Evolutionary conservation across 1,139 yeast genomes (phyloP).

Genomic region (Yarrowia galli): DNA sequence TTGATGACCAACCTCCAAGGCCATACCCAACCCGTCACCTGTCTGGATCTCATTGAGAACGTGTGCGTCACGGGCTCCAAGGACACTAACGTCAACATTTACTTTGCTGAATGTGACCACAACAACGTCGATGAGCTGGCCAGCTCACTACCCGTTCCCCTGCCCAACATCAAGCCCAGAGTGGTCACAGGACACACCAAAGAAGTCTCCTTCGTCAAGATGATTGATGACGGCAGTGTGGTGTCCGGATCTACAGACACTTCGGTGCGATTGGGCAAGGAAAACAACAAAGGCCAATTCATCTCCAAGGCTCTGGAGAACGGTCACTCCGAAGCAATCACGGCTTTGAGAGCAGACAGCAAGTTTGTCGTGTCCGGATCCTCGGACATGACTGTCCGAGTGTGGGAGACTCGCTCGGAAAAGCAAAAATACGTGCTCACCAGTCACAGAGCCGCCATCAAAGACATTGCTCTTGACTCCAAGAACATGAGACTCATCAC

Average conservation of each 20-base stretch:
- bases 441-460: constrained; percentile 7
- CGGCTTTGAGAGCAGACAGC: constrained; percentile 4
- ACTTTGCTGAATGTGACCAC: constrained; percentile 24
- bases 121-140: constrained; percentile 11
- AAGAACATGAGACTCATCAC: constrained; percentile 23
- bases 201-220: constrained; percentile 1
- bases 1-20: constrained; percentile 26
- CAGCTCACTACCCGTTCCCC: constrained; percentile 14
- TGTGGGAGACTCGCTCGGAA: constrained; percentile 18
- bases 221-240: constrained; percentile 23
- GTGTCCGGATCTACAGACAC: constrained; percentile 15
- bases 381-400: constrained; percentile 4
- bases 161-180: constrained; percentile 14
- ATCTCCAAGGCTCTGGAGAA: constrained; percentile 2
- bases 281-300: constrained; percentile 19
- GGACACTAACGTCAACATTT: constrained; percentile 7
- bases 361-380: constrained; percentile 23
- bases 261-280: constrained; percentile 3
- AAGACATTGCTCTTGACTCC: constrained; percentile 22
- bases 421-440: constrained; percentile 8
- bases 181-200: constrained; percentile 11
- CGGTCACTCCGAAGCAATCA: neutral
- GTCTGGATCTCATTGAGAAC: constrained; percentile 15
- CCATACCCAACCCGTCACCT: constrained; percentile 15
- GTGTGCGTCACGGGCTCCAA: constrained; percentile 22